Base-by-base conservation (phyloP, 176 grass and related monocot species). In the Raddia guianensis region DNA sequence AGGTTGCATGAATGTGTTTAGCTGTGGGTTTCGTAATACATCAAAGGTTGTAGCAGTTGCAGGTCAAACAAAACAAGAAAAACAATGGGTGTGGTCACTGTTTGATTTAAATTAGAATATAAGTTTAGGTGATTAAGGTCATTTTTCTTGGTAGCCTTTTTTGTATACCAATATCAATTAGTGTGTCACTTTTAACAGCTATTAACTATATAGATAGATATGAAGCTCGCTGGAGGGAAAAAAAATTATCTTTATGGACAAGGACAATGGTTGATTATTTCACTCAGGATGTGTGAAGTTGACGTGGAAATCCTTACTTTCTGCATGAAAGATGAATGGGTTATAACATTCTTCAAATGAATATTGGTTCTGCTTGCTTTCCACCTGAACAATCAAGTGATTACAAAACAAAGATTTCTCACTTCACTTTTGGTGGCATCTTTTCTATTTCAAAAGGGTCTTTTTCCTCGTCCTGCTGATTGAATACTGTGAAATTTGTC, bases 391-490 rank as follows among this genome's bases (percentile, higher is more conserved):
- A 27, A 27, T 27, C 27, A 27, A 27, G 27, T 27, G 27, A 27
- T 27, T 27, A 27, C 27, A 27, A 27, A 27, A 27, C 27, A 27
- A 27, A 27, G 27, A 27, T 27, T 56, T 13, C 2, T 27, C 40
- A 27, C n/a, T 75, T 59, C 9, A 15, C 8, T 46, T 14, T 7
- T 2, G 6, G 18, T 57, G 37, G 44, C 10, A 21, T 18, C 52
- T 57, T 44, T 21, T 75, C 59, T 27, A n/a, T 75, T 11, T 60
- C 0, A 9, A 3, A 44, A 46, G 2, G 10, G 18, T 68, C 15
- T 51, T 82, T 81, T 61, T 15, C 1, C 27, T 71, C 63, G 53
- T 40, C 55, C 6, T 15, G 12, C 16, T 72, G 44, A 37, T 83
- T 74, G 49, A 13, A 47, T 13, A 3, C 56, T 32, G 35, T 79